Percentiles rank a stretch among this genome's conserved stretches.
These are phyloP conservation scores for Raffaelea ambrosiae DNA, from an alignment of 2,329 filamentous ascomycete genomes.

Conservation along the genomic window DNA sequence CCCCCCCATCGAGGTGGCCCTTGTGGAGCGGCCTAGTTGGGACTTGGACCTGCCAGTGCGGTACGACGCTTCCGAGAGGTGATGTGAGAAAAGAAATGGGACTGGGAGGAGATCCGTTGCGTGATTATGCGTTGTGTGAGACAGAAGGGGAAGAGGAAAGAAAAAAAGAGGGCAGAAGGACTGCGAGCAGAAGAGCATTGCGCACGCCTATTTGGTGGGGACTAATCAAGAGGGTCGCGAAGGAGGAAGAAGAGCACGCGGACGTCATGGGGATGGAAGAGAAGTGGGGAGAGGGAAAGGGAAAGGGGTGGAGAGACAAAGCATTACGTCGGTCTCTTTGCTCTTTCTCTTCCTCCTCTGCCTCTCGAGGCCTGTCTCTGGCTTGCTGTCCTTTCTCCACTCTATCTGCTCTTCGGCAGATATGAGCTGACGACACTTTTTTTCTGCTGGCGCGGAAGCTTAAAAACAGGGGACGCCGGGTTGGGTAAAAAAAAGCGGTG, in stretches of 20 bases:
- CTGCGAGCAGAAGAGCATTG: not conserved
- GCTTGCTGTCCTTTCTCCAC: too few relatives aligned
- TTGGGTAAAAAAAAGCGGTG: too few relatives aligned
- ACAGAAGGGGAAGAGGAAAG: not conserved
- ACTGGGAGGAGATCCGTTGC: not conserved
- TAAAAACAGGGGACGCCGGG: too few relatives aligned
- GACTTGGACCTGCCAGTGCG: slow-evolving; percentile 69
- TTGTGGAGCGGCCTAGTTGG: slow-evolving; percentile 81
- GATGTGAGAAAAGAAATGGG: not conserved
- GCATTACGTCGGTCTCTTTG: too few relatives aligned
- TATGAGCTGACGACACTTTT: too few relatives aligned
- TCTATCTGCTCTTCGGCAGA: too few relatives aligned
- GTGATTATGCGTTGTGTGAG: too few relatives aligned
- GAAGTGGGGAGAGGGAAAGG: not conserved
- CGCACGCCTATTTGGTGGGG: not conserved
- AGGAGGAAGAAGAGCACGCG: too few relatives aligned
- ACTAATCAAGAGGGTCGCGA: too few relatives aligned
- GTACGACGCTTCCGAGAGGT: slow-evolving; percentile 37
- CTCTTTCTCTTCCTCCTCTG: too few relatives aligned
- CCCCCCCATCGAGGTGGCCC: slow-evolving; percentile 62
- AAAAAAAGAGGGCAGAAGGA: not conserved
- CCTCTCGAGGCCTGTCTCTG: too few relatives aligned
- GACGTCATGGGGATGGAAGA: not conserved
- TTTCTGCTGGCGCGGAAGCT: too few relatives aligned
- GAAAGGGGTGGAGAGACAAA: not conserved